phyloP scores from a whole-genome alignment of 768 basidiomycete genomes.

The Lentinula raphanica region DNA sequence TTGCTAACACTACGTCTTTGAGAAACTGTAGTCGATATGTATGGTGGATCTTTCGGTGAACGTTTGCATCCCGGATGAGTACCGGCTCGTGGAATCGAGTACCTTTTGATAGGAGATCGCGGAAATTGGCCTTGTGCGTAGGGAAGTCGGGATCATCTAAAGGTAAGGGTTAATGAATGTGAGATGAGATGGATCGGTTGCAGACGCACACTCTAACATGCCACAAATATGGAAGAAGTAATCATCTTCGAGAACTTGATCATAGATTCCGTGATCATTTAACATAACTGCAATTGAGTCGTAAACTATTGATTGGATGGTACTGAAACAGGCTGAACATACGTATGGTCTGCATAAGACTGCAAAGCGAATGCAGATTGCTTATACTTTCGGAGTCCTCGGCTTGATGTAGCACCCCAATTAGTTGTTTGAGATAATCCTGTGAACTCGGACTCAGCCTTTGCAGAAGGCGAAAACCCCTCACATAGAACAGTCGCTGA shows the following conservation, averaged over 20 bases:
- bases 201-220: slow-evolving; percentile 84
- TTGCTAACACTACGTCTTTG: slow-evolving; percentile 95
- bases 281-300: slow-evolving; percentile 62
- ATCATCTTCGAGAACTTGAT: slow-evolving; percentile 91
- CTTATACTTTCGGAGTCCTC: slow-evolving; percentile 91
- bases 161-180: not conserved
- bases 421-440: slow-evolving; percentile 86
- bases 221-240: slow-evolving; percentile 90
- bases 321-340: slow-evolving; percentile 25
- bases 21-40: slow-evolving; percentile 96
- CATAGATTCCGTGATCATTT: slow-evolving; percentile 92
- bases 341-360: slow-evolving; percentile 94
- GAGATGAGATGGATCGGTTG: slow-evolving; percentile 8
- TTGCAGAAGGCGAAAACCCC: slow-evolving; percentile 6
- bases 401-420: slow-evolving; percentile 79
- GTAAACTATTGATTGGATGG: not conserved
- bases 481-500: not conserved
- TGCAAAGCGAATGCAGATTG: slow-evolving; percentile 86
- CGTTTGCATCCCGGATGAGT: slow-evolving; percentile 64
- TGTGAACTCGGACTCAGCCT: slow-evolving; percentile 23
- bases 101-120: slow-evolving; percentile 81
- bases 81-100: slow-evolving; percentile 90
- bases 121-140: slow-evolving; percentile 93
- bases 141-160: slow-evolving; percentile 97
- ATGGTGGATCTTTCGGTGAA: slow-evolving; percentile 90